Base-by-base conservation (phyloP, 2,329 filamentous ascomycete genomes). In the Aspergillus sp. region DNA sequence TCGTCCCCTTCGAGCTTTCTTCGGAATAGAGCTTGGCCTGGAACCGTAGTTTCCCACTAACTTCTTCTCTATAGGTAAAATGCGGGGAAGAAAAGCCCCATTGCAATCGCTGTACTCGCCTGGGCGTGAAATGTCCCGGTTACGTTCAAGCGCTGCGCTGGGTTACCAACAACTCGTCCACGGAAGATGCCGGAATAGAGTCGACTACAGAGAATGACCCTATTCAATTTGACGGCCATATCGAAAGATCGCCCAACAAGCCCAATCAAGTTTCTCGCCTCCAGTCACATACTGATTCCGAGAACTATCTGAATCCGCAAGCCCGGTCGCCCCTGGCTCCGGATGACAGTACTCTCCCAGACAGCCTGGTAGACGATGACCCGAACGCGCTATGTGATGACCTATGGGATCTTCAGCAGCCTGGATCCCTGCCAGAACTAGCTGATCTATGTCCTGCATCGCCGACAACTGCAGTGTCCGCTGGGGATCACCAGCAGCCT, bases 81-180 rank as follows among this genome's bases (percentile, higher is more conserved):
- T 76, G 73, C 56, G 74, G 73, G 62, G 73, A 76, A 60, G 70
- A 74, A 49, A 72, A 73, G 53, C 74, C 74, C 33, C 62, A 71
- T 23, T 76, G 74, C 59, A 66, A 58, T 61, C 73, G 73, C 47
- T 76, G 74, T 50, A 70, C 63, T n/a, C 72, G 73, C 23, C 52
- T 75, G 24, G 72, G 73, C 0, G 70, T 75, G 21, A 68, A 65
- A 24, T 75, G 73, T 31, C 73, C 73, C 17, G 73, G 73, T 3
- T 75, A 75, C 61, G 63, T 70, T 1, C 71, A 75, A 55, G 71
- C 71, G 5, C 61, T 75, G 19, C 69, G 71, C 47, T 75, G 73
- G 73, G 67, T 75, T 14, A 74, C 72, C 14, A 72, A 75, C 50
- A 65, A 71, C 54, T 61, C 56, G 14, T 62, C 64, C 27, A 44